Evolutionary conservation across 2,329 filamentous ascomycete species (phyloP), one percentile per base, ranked within the genome.

Genomic region (Elsinoe fawcettii): DNA sequence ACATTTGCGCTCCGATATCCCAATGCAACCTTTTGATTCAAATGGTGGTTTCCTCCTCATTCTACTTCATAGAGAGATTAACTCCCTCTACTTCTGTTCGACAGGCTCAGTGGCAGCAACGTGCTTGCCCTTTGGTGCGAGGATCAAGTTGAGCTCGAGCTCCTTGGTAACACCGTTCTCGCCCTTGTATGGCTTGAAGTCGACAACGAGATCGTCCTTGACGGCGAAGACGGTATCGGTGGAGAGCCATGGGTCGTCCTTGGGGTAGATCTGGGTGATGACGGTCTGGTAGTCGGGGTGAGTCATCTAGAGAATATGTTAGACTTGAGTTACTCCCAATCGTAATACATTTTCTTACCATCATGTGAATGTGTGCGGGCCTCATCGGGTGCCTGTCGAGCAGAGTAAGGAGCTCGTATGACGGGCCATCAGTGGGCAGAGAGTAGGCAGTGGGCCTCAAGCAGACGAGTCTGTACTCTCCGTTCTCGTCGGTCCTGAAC

Each of bases 391-490:
- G 80, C 59, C 80, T 75, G 69, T 82, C 80, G 65, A 83, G 74
- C 1, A 78, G 65, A 32, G 71, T 71, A 62, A 83, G 73, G 16
- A 83, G 71, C 12, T 75, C 73, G 64, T 75, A 79, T 20, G 79
- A 77, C 32, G 80, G 79, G 9, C 75, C 85, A 64, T 87, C 82
- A 53, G 79, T 83, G 44, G 85, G 84, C 60, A 89, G 76, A 37
- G 84, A 84, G 73, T 89, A 89, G 4, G 84, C 82, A 0, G 86
- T 88, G 0, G 86, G 86, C 72, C 86, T 79, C 67, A 85, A 81
- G 77, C 85, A 88, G 80, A 88, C 88, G 72, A 87, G 85, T 73
- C 77, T 80, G 73, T 85, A 87, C 69, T 84, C 79, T 64, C 86
- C 86, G 61, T 88, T 79, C 64, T 80, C 79, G 70, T 88, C 80